Base-by-base conservation (phyloP, 2,329 filamentous ascomycete genomes). In the Diaporthe vaccinii region DNA sequence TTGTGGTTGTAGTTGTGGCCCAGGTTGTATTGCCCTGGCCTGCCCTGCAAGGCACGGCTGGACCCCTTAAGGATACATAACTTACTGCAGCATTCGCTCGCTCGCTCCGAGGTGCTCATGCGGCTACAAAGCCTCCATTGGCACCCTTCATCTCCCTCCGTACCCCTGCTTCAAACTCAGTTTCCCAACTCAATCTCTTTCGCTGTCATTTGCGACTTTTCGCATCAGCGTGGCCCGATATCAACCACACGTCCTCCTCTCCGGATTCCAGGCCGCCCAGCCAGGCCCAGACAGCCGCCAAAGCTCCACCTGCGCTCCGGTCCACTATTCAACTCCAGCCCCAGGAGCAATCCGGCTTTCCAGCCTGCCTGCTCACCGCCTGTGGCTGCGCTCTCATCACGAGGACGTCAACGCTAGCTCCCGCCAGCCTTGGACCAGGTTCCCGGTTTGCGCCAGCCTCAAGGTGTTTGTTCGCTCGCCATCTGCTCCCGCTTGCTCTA, bases 21-120 rank as follows among this genome's bases (percentile, higher is more conserved):
- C 28, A 34, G 41, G 28, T 44, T 44, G 25, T 22, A 31, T 28
- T 80, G 78, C 76, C 76, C 79, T 78, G 75, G 65, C 69, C 74
- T 76, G 77, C 76, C 70, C 73, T 78, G 77, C 74, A 67, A 74
- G 78, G 77, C 73, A 74, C 73, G 79, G 80, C 81, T 80, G 74
- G 78, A 79, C 81, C 80, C 80, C 79, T 80, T 79, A 79, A 79
- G 80, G 79, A 77, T 79, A 80, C 80, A 80, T 80, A 61, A 68
- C 71, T 71, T 28, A 39, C 68, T 76, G 57, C 75, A 76, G 73
- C 69, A 25, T 68, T 53, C 59, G 41, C 31, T 71, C 69, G 65
- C 31, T 73, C 62, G 58, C 22, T 41, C 58, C 59, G 69, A 36
- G 59, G 68, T 70, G 39, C 78, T 74, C 77, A 75, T 74, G 74